Conservation (phyloP, 768 basidiomycete genomes). For the Lactarius psammicola region DNA sequence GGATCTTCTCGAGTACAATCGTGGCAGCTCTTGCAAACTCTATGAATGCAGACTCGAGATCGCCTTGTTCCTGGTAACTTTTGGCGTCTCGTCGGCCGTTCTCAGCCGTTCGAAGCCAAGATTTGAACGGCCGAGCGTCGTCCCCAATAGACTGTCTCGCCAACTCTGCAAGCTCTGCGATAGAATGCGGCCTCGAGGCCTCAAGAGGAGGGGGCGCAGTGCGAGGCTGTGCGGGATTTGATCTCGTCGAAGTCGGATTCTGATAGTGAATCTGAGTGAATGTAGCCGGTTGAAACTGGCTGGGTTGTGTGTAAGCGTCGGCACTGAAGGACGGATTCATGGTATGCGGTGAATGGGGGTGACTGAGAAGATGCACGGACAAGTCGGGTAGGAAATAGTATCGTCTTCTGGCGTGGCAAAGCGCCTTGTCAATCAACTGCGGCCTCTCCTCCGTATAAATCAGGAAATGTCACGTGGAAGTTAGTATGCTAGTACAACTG, state of each 20-base stretch:
- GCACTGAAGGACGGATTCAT: constrained; percentile 19
- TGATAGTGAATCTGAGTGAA: constrained; percentile 19
- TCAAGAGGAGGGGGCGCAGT: background rate
- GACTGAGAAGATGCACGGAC: background rate
- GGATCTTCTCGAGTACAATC: constrained; percentile 76
- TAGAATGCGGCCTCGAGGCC: constrained; percentile 44
- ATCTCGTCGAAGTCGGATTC: constrained; percentile 16
- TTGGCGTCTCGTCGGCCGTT: constrained; percentile 48
- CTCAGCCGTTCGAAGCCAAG: constrained; percentile 65
- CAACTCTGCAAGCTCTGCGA: constrained; percentile 62
- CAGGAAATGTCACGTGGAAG: constrained; percentile 22
- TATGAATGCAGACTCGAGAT: constrained; percentile 72
- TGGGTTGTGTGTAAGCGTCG: constrained; percentile 13
- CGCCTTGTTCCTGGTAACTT: constrained; percentile 39
- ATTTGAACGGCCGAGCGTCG: constrained; percentile 57
- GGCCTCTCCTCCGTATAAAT: background rate
- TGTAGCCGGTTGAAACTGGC: constrained; percentile 21
- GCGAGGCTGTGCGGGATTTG: constrained; percentile 20
- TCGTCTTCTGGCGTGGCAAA: constrained; percentile 1
- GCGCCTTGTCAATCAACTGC: constrained; percentile 1
- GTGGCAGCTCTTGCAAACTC: constrained; percentile 72
- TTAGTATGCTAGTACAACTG: background rate
- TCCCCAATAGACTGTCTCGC: constrained; percentile 60
- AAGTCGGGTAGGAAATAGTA: background rate
- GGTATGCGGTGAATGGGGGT: constrained; percentile 4